Conservation (phyloP, 768 basidiomycete species). For the Lentinus tigrinus region DNA sequence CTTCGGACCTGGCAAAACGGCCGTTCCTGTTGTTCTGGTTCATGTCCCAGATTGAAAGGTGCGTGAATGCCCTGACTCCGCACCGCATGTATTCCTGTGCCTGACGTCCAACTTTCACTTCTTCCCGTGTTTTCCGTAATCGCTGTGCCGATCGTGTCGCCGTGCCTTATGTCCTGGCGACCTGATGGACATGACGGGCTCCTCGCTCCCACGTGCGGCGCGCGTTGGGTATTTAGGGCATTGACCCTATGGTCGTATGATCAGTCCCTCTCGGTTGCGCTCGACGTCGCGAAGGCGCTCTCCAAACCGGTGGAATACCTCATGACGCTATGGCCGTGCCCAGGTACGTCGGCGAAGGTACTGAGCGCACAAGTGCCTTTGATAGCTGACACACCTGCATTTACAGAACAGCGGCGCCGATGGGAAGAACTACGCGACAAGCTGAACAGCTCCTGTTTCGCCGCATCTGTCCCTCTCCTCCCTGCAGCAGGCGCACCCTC, state of each 20-base stretch:
- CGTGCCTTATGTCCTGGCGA: neutral
- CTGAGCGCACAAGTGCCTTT: neutral
- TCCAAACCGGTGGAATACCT: conserved; percentile 62
- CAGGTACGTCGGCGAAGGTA: conserved; percentile 39
- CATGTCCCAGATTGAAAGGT: conserved; percentile 68
- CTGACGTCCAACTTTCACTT: neutral
- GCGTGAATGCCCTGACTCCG: neutral
- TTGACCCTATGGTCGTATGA: conserved; percentile 63
- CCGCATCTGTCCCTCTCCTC: conserved; percentile 45
- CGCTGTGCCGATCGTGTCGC: neutral
- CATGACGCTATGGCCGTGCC: conserved; percentile 63
- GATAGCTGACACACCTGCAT: conserved; percentile 6
- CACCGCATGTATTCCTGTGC: neutral
- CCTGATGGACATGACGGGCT: neutral
- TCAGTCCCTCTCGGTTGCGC: conserved; percentile 52
- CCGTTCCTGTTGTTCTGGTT: conserved; percentile 78
- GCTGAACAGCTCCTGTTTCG: conserved; percentile 44
- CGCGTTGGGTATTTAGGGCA: conserved; percentile 36
- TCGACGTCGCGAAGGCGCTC: conserved; percentile 63
- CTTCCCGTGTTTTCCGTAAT: neutral
- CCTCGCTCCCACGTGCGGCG: conserved; percentile 12
- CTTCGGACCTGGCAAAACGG: conserved; percentile 49
- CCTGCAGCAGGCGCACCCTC: conserved; percentile 28
- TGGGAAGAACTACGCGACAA: conserved; percentile 47
- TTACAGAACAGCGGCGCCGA: conserved; percentile 50